Percentiles rank a stretch among this genome's conserved stretches.
Conservation (phyloP, 148 eudicot species). For the Polygonum maritimum region DNA sequence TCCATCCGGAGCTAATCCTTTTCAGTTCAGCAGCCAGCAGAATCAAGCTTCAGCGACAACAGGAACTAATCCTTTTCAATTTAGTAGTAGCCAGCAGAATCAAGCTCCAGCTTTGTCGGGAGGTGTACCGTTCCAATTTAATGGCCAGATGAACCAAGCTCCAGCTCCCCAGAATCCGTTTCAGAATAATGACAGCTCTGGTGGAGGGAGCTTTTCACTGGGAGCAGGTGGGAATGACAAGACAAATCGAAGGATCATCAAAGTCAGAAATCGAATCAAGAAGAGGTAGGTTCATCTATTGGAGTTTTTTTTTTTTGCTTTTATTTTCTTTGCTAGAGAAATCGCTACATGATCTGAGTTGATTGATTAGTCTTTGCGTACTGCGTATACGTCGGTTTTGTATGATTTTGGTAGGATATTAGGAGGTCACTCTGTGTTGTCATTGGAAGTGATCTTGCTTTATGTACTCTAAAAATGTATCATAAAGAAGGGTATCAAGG, state of each 20-base stretch:
- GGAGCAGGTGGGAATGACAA: conserved; percentile 66
- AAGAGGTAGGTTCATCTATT: conserved; percentile 27
- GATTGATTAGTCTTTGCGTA: neutral
- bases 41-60: neutral
- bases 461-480: too few species aligned
- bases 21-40: neutral
- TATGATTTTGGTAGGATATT: neutral
- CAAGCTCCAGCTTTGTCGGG: conserved; percentile 13
- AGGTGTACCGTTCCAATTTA: conserved; percentile 52
- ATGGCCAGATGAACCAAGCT: conserved; percentile 36
- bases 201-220: conserved; percentile 63
- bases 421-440: too few species aligned
- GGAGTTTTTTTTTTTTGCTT: neutral
- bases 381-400: neutral
- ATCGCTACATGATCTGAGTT: neutral
- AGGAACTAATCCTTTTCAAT: conserved; percentile 24
- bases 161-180: conserved; percentile 30
- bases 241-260: conserved; percentile 41
- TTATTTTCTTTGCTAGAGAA: neutral
- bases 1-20: neutral
- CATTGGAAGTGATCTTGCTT: too few species aligned
- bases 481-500: neutral
- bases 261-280: conserved; percentile 25
- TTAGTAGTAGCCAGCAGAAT: conserved; percentile 45
- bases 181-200: conserved; percentile 27